A percentile compares a stretch with the other conserved stretches of the same genome.
These are phyloP conservation scores for Begonia masoniana DNA, from an alignment of 306 rosid genomes.

Conservation along the genomic window DNA sequence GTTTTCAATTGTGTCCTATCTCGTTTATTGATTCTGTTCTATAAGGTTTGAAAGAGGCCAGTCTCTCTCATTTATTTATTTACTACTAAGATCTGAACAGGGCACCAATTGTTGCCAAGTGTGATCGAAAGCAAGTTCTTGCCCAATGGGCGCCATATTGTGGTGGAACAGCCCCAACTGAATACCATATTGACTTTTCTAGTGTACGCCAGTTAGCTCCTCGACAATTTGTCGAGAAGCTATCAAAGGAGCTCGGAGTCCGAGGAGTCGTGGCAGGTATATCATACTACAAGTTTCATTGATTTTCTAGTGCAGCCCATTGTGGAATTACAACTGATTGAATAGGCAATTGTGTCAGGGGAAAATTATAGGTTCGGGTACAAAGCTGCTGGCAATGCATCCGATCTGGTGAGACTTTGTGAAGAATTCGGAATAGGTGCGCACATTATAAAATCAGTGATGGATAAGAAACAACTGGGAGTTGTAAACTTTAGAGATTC, in stretches of 20 bases:
- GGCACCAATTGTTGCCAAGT: conserved; percentile 80
- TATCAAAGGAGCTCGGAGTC: conserved; percentile 66
- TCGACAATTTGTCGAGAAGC: conserved; percentile 67
- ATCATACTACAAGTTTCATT: neutral
- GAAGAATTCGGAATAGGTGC: conserved; percentile 68
- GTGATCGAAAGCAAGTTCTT: conserved; percentile 75
- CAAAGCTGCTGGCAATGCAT: conserved; percentile 82
- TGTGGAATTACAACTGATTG: neutral
- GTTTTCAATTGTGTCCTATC: neutral
- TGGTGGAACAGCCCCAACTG: conserved; percentile 48
- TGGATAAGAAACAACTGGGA: conserved; percentile 52
- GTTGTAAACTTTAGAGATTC: conserved; percentile 23
- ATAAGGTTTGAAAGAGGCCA: neutral
- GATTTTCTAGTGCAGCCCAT: too few relatives aligned
- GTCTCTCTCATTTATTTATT: conserved; percentile 1
- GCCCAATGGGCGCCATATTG: conserved; percentile 76
- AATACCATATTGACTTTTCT: conserved; percentile 63
- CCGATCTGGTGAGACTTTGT: conserved; percentile 63
- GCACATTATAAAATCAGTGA: conserved; percentile 71
- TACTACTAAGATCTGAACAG: conserved; percentile 28
- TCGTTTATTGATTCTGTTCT: neutral
- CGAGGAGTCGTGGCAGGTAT: conserved; percentile 86
- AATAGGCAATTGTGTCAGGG: conserved; percentile 41
- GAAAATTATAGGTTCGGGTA: conserved; percentile 94
- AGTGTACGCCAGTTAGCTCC: conserved; percentile 74